phyloP scores from a whole-genome alignment of 2,329 filamentous ascomycete species.

The Paraphoma chrysanthemicola region DNA sequence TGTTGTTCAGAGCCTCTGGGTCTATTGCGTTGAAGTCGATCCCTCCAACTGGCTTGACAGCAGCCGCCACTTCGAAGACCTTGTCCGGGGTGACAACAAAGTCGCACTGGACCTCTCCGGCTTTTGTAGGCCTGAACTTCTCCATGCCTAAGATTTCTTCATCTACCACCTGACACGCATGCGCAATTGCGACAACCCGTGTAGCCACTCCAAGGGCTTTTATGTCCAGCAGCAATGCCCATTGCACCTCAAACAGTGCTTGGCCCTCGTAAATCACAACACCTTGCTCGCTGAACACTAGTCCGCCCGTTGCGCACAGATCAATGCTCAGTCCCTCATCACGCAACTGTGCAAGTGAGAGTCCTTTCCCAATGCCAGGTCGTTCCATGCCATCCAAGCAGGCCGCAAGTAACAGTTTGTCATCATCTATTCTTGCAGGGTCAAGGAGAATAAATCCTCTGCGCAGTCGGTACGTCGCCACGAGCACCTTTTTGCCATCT shows the following conservation, averaged over 20 bases:
- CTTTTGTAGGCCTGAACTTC: constrained; percentile 29
- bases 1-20: constrained; percentile 46
- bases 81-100: constrained; percentile 48
- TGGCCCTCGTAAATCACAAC: constrained; percentile 52
- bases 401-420: constrained; percentile 43
- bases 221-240: constrained; percentile 49
- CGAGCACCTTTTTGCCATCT: constrained; percentile 51
- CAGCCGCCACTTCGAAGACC: constrained; percentile 33
- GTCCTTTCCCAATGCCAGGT: constrained; percentile 38
- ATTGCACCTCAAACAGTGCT: constrained; percentile 54
- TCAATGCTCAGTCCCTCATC: constrained; percentile 37
- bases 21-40: constrained; percentile 51
- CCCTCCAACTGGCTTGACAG: constrained; percentile 44
- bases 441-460: constrained; percentile 53
- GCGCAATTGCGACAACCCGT: constrained; percentile 47
- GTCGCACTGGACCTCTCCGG: constrained; percentile 53
- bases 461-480: constrained; percentile 52
- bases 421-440: constrained; percentile 38
- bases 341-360: constrained; percentile 47
- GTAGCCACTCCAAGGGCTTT: constrained; percentile 35
- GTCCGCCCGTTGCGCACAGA: constrained; percentile 50
- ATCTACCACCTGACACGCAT: constrained; percentile 53
- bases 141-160: constrained; percentile 31
- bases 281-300: constrained; percentile 50
- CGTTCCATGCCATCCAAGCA: constrained; percentile 55